Conservation (phyloP, 768 basidiomycete genomes). For the Fistulinella prunicolor region DNA sequence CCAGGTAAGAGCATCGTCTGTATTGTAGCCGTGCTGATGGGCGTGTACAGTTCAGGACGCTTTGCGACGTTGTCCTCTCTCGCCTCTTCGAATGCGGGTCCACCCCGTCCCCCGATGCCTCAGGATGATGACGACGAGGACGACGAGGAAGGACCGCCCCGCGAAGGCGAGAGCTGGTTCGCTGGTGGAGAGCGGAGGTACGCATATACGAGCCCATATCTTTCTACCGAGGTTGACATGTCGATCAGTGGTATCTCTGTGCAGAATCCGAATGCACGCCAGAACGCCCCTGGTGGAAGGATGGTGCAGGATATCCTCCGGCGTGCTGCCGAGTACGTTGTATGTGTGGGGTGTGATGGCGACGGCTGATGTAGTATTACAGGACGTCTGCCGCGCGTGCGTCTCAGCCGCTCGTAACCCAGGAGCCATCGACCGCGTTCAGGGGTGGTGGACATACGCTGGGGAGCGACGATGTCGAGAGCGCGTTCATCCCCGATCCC, state of each 20-base stretch:
- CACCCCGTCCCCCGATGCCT: constrained; percentile 14
- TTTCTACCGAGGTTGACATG: background rate
- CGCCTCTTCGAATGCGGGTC: constrained; percentile 13
- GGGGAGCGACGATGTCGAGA: constrained; percentile 88
- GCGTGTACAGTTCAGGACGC: constrained; percentile 22
- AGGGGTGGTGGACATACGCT: constrained; percentile 77
- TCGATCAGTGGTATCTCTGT: constrained; percentile 76
- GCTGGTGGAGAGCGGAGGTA: constrained; percentile 95
- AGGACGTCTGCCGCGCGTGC: constrained; percentile 21
- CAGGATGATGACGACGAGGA: constrained; percentile 41
- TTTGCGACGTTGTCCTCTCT: constrained; percentile 39
- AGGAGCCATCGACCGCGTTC: constrained; percentile 41
- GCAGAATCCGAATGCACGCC: constrained; percentile 68
- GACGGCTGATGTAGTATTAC: constrained; percentile 1
- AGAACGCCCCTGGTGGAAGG: constrained; percentile 49
- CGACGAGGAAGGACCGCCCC: constrained; percentile 41
- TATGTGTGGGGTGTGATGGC: background rate
- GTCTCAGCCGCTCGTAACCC: constrained; percentile 13
- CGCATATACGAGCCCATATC: background rate
- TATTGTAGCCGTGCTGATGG: background rate
- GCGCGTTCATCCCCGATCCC: constrained; percentile 74
- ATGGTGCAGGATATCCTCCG: constrained; percentile 71
- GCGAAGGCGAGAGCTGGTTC: constrained; percentile 69
- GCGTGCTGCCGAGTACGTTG: constrained; percentile 73
- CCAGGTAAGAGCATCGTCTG: constrained; percentile 7